phyloP scores from a whole-genome alignment of 495 filamentous ascomycete genomes.

The Aspergillus indologenus region DNA sequence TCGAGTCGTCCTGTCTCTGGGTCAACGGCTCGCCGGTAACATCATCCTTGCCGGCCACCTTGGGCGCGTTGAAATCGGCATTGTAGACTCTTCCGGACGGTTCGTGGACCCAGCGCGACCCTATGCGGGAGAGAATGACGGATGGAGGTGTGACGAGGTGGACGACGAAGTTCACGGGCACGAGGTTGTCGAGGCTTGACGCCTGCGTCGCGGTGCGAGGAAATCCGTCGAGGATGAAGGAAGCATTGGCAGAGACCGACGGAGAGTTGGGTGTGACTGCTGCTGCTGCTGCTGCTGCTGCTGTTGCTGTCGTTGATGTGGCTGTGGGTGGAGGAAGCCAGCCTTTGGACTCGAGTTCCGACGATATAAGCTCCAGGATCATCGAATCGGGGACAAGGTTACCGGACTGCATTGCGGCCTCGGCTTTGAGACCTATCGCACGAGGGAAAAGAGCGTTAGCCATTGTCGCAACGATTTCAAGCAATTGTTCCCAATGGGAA shows the following conservation, averaged over 20 bases:
- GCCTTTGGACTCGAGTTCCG: constrained; percentile 76
- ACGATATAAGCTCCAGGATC: constrained; percentile 87
- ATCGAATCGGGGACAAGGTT: constrained; percentile 82
- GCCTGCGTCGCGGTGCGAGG: constrained; percentile 86
- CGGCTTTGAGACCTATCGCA: constrained; percentile 74
- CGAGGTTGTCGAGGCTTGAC: constrained; percentile 65
- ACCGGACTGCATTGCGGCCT: constrained; percentile 78
- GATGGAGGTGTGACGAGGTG: constrained; percentile 50
- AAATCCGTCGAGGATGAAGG: constrained; percentile 95
- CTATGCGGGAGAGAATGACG: constrained; percentile 85
- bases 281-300: too few species aligned
- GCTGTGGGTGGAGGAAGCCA: constrained; percentile 57
- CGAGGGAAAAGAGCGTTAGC: constrained; percentile 13
- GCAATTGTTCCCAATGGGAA: not conserved
- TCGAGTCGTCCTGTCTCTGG: constrained; percentile 78
- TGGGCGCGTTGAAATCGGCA: constrained; percentile 83
- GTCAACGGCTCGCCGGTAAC: constrained; percentile 85
- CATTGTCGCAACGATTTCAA: not conserved
- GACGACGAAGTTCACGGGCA: constrained; percentile 91
- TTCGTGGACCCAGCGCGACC: constrained; percentile 89
- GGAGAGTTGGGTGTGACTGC: constrained; percentile 42
- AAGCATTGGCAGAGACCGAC: constrained; percentile 70
- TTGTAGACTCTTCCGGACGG: constrained; percentile 93
- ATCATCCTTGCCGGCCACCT: constrained; percentile 79
- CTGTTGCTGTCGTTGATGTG: too few species aligned